Conservation (phyloP, 768 basidiomycete genomes). For the Kwoniella sp. region DNA sequence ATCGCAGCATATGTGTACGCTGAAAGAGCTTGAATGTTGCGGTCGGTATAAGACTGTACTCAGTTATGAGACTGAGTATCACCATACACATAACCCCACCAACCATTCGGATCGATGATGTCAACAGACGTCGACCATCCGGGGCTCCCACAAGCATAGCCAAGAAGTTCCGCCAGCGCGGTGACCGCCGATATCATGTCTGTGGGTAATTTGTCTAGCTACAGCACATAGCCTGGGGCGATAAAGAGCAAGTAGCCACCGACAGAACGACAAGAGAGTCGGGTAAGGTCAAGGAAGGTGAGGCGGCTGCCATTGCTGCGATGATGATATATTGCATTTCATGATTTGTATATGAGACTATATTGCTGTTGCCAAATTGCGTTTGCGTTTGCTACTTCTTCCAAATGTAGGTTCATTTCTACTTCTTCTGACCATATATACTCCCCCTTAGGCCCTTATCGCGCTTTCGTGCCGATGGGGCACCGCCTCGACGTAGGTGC, state of each 20-base stretch:
- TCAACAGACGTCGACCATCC: conserved; percentile 15
- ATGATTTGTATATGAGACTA: background rate
- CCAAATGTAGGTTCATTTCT: background rate
- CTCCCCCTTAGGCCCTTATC: no score
- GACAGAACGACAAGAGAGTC: no score
- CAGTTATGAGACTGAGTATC: no score
- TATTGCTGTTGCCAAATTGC: background rate
- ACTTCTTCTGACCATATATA: background rate
- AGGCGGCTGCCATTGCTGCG: background rate
- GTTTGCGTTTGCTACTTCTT: conserved; percentile 1
- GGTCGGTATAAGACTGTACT: no score
- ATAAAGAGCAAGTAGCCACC: background rate
- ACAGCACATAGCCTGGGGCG: no score
- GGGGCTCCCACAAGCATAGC: background rate
- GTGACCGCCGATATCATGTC: background rate
- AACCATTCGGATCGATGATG: conserved; percentile 6
- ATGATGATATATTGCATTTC: conserved; percentile 9
- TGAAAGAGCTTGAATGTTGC: no score
- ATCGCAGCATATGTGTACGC: no score
- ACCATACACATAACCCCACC: background rate
- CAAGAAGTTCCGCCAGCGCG: background rate
- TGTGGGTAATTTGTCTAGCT: no score
- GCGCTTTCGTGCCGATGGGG: background rate
- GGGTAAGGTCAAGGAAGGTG: no score
- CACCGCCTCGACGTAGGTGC: no score